Percentiles rank a stretch among this genome's conserved stretches.
Conservation (phyloP, 2,329 filamentous ascomycete genomes). For the Stachybotrys elegans region DNA sequence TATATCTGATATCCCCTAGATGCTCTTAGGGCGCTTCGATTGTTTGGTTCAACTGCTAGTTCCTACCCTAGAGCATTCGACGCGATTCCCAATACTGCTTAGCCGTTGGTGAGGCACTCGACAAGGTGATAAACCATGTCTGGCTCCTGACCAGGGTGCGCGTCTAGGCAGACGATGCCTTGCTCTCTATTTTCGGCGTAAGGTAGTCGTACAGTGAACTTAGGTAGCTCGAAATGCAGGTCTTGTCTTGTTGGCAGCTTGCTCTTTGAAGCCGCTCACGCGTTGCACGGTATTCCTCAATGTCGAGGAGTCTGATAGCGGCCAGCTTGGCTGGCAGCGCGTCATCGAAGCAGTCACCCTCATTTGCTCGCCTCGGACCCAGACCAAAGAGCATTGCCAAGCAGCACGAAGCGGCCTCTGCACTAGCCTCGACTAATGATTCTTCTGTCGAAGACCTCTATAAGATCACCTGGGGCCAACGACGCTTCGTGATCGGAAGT, state of each 20-base stretch:
- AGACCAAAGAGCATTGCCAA: background rate
- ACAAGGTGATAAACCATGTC: slow-evolving; percentile 1
- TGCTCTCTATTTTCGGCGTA: background rate
- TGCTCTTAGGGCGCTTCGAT: slow-evolving; percentile 2
- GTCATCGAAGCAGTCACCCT: background rate
- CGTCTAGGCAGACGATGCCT: background rate
- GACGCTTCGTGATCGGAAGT: background rate
- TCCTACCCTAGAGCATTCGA: slow-evolving; percentile 1
- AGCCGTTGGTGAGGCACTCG: background rate
- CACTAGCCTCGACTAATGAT: background rate
- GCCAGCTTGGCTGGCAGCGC: background rate
- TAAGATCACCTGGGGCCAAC: slow-evolving; percentile 1
- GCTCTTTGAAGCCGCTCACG: background rate
- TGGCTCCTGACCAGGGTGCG: slow-evolving; percentile 1
- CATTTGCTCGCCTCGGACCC: background rate
- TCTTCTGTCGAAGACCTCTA: background rate
- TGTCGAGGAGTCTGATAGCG: background rate
- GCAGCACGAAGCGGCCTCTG: background rate
- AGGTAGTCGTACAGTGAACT: slow-evolving; percentile 1
- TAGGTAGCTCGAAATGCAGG: background rate
- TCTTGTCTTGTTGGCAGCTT: slow-evolving; percentile 1
- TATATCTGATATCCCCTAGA: slow-evolving; percentile 10
- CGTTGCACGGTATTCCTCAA: slow-evolving; percentile 1
- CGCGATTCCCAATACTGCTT: slow-evolving; percentile 1
- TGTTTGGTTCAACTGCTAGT: background rate